These are phyloP conservation scores for Leucogyrophana mollusca DNA, from an alignment of 768 basidiomycete genomes.

Conservation along the genomic window DNA sequence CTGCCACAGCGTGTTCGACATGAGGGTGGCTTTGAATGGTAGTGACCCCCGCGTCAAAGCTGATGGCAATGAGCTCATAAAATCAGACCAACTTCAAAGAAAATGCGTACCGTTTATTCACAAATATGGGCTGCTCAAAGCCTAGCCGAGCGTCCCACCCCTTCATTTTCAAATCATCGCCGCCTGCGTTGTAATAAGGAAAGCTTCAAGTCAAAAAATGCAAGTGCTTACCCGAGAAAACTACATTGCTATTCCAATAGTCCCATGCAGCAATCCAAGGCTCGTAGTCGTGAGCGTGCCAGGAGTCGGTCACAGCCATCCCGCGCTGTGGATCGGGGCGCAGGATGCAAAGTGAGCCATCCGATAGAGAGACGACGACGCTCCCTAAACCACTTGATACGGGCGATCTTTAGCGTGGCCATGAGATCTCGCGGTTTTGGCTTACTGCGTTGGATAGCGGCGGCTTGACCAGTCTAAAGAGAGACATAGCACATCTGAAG, in stretches of 20 bases:
- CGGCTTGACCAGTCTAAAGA: slow-evolving; percentile 94
- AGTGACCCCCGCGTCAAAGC: slow-evolving; percentile 93
- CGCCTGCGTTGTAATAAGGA: slow-evolving; percentile 51
- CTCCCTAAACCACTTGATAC: slow-evolving; percentile 46
- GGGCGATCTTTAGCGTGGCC: slow-evolving; percentile 1
- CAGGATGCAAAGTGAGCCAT: slow-evolving; percentile 69
- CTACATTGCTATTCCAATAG: slow-evolving; percentile 73
- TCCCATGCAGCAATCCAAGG: slow-evolving; percentile 95
- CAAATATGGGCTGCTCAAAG: slow-evolving; percentile 55
- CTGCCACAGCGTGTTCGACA: slow-evolving; percentile 78
- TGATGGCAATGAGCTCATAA: slow-evolving; percentile 26
- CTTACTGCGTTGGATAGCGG: slow-evolving; percentile 46
- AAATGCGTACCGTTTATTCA: slow-evolving; percentile 64
- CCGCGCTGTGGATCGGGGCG: slow-evolving; percentile 43
- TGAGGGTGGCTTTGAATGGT: slow-evolving; percentile 83
- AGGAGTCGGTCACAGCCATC: slow-evolving; percentile 51
- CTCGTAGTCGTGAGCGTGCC: slow-evolving; percentile 92
- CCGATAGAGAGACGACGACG: slow-evolving; percentile 80
- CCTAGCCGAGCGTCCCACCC: slow-evolving; percentile 84
- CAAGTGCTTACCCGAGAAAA: slow-evolving; percentile 73
- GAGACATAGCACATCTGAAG: slow-evolving; percentile 70
- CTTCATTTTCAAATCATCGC: slow-evolving; percentile 89
- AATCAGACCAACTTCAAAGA: not conserved
- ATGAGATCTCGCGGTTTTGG: not conserved
- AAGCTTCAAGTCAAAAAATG: not conserved